These are phyloP conservation scores for Exidia glandulosa DNA, from an alignment of 768 basidiomycete genomes.

Conservation along the genomic window DNA sequence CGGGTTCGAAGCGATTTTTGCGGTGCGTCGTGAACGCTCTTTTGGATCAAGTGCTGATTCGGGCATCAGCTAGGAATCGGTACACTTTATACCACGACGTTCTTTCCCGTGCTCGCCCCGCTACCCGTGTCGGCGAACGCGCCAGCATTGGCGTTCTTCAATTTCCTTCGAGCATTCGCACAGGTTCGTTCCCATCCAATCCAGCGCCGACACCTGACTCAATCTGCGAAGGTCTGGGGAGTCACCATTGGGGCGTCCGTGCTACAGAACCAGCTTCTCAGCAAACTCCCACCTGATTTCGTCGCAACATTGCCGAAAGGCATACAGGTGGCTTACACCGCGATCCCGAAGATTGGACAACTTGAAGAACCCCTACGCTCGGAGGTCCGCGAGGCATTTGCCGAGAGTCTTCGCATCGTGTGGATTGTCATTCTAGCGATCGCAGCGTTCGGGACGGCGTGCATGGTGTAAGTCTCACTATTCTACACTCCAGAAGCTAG, in stretches of 20 bases:
- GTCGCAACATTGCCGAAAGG: constrained; percentile 23
- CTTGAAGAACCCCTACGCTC: constrained; percentile 23
- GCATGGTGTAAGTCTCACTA: too few species aligned
- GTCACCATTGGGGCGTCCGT: constrained; percentile 38
- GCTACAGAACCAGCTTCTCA: constrained; percentile 38
- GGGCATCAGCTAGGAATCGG: constrained; percentile 5
- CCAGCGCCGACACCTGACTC: too few species aligned
- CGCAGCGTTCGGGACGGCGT: not conserved
- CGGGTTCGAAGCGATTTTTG: constrained; percentile 6
- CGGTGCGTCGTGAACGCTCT: constrained; percentile 7
- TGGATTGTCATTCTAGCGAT: constrained; percentile 21
- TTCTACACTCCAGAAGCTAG: too few species aligned
- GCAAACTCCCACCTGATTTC: constrained; percentile 30
- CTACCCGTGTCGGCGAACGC: constrained; percentile 24
- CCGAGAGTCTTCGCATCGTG: constrained; percentile 23
- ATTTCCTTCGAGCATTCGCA: constrained; percentile 10
- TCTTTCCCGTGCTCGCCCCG: constrained; percentile 19
- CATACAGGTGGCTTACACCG: constrained; percentile 32
- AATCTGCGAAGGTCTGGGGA: constrained; percentile 36
- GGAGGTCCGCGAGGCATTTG: constrained; percentile 33
- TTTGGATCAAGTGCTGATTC: not conserved
- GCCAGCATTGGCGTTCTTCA: constrained; percentile 26
- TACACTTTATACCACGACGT: constrained; percentile 9
- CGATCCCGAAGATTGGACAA: constrained; percentile 30
- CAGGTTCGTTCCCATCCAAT: too few species aligned